phyloP scores from a whole-genome alignment of 176 grass and related monocot species.

The Poa annua region DNA sequence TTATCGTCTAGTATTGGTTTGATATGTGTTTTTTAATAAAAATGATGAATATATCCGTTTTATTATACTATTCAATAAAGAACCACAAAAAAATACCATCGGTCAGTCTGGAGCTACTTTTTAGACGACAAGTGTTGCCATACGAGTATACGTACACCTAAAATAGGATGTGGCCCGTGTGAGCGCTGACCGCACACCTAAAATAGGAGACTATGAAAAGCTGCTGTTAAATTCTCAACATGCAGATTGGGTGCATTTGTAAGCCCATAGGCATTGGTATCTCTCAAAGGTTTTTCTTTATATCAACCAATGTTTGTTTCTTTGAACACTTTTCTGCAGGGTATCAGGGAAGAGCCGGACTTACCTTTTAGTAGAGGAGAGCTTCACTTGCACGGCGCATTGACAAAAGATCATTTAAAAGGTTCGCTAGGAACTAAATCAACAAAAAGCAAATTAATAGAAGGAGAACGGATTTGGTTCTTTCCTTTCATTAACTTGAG shows the following conservation, averaged over 20 bases:
- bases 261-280: not conserved
- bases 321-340: slow-evolving; percentile 6
- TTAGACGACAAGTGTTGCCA: too few species aligned
- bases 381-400: not conserved
- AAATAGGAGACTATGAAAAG: not conserved
- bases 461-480: not conserved
- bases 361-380: not conserved
- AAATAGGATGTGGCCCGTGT: too few species aligned
- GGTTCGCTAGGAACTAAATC: not conserved
- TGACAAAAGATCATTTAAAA: not conserved
- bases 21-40: too few species aligned
- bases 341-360: not conserved
- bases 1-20: too few species aligned
- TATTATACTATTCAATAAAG: too few species aligned
- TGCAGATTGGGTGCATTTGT: not conserved
- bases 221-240: not conserved
- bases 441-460: not conserved
- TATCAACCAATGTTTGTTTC: not conserved
- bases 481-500: not conserved
- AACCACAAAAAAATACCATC: too few species aligned
- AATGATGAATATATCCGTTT: too few species aligned
- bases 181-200: too few species aligned
- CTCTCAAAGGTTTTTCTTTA: not conserved
- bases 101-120: too few species aligned
- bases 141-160: too few species aligned